Evolutionary conservation across 331 rosid species (phyloP).

Genomic region (Quercus lobata): DNA sequence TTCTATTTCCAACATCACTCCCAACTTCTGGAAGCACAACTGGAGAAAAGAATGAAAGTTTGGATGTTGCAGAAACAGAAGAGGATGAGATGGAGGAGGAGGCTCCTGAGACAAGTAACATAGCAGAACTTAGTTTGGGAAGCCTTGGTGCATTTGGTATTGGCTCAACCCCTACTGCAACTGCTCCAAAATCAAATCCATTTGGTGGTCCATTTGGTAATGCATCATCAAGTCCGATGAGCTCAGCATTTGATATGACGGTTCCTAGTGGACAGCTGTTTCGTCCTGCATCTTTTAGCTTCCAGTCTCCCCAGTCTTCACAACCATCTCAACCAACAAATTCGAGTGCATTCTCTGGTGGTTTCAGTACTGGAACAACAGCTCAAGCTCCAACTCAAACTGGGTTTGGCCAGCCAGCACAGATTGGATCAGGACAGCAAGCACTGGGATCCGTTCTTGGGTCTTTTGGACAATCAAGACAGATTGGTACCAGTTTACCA

Average conservation of each 20-base stretch:
- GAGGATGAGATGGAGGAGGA: constrained; percentile 97
- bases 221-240: constrained; percentile 29
- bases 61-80: constrained; percentile 39
- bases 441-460: constrained; percentile 94
- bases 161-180: constrained; percentile 43
- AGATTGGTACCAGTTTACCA: constrained; percentile 59
- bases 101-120: constrained; percentile 63
- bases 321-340: constrained; percentile 45
- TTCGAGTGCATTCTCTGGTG: constrained; percentile 53
- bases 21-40: constrained; percentile 33
- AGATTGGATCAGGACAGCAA: constrained; percentile 79
- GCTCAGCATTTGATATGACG: constrained; percentile 40
- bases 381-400: constrained; percentile 43
- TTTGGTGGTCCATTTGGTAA: constrained; percentile 76
- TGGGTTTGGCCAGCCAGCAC: constrained; percentile 74
- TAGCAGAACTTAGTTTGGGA: constrained; percentile 51
- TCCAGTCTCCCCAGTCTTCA: constrained; percentile 53
- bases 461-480: constrained; percentile 91
- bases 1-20: constrained; percentile 35
- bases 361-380: constrained; percentile 43
- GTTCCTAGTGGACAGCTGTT: constrained; percentile 67
- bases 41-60: constrained; percentile 34
- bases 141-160: constrained; percentile 61
- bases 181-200: constrained; percentile 61
- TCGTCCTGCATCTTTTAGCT: constrained; percentile 78